Conservation (phyloP, 2,329 filamentous ascomycete genomes). For the Colletotrichum tanaceti region DNA sequence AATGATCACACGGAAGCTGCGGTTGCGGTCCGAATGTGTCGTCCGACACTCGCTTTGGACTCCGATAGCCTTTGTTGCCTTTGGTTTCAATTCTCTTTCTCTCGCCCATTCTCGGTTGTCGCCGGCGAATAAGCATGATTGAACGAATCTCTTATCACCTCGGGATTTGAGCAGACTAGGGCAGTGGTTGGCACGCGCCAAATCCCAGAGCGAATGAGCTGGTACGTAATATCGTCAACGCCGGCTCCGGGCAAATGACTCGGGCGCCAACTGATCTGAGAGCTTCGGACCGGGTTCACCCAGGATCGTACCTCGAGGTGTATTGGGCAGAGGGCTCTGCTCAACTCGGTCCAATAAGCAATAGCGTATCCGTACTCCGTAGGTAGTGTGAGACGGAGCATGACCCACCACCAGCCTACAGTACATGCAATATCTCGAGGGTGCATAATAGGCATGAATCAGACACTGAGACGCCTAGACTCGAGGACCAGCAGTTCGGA, state of each 20-base stretch:
- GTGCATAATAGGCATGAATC: slow-evolving; percentile 36
- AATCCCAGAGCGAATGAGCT: neutral
- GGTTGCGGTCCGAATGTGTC: neutral
- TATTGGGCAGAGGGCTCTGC: slow-evolving; percentile 8
- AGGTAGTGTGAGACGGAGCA: neutral
- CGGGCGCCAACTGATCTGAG: slow-evolving; percentile 31
- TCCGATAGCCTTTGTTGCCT: neutral
- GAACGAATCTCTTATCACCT: slow-evolving; percentile 1
- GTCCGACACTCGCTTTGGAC: neutral
- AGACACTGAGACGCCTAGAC: slow-evolving; percentile 3
- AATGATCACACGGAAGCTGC: slow-evolving; percentile 5
- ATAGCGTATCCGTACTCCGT: neutral
- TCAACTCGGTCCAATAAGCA: slow-evolving; percentile 12
- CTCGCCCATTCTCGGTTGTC: slow-evolving; percentile 5
- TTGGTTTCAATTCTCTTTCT: slow-evolving; percentile 10
- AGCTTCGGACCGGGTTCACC: slow-evolving; percentile 30
- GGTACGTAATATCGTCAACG: slow-evolving; percentile 30
- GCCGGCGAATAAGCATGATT: slow-evolving; percentile 12
- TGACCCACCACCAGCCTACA: slow-evolving; percentile 13
- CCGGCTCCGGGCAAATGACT: slow-evolving; percentile 33
- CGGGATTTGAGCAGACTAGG: slow-evolving; percentile 9
- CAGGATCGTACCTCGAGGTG: slow-evolving; percentile 23
- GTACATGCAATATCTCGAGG: slow-evolving; percentile 9
- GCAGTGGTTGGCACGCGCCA: neutral
- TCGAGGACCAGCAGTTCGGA: slow-evolving; percentile 35